Evolutionary conservation across 495 filamentous ascomycete species (phyloP), one percentile per base, ranked within the genome.

Genomic region (Neurospora sp.): DNA sequence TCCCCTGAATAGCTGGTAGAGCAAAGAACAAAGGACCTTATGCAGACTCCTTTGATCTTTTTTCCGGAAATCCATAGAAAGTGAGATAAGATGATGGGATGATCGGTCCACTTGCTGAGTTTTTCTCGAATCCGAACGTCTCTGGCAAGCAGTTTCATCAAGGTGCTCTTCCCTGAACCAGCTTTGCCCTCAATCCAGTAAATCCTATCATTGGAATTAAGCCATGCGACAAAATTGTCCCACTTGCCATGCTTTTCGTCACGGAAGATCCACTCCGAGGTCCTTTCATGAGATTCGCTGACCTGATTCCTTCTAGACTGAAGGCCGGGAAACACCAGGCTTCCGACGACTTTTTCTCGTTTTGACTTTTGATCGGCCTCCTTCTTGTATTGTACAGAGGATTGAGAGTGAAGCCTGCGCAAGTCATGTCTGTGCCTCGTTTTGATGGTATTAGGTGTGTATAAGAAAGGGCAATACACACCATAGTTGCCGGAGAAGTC

Each of bases 161-260:
- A 77, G 15, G 85, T 87, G 11, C 84, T 86, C 86, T 87, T 87
- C 2, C 85, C 85, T 34, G 82, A 77, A 6, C 84, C 85, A 8
- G 85, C 84, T 70, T 87, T 87, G 2, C 85, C 85, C 72, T 77
- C 83, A 31, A 87, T 82, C 85, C 84, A 86, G 13, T 85, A 74
- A 15, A 76, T 72, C 5, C 72, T 73, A 0, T 37, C 15, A 28
- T 39, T 70, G 0, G 10, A n/a, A 8, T 28, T 15, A 3, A 76
- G 72, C 74, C 74, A 77, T 5, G 69, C 10, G 37, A 7, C 13
- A 21, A 75, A 73, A 19, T 48, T 48, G 43, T 48, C 43, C 43
- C 43, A 48, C n/a, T 24, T 48, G 43, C 43, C n/a, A 48, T 48
- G n/a, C n/a, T 48, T 24, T 2, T 24, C n/a, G n/a, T 11, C 9